These are phyloP conservation scores for Mayamaea pseudoterrestris DNA, from an alignment of 108 stramenopile genomes.

Conservation along the genomic window DNA sequence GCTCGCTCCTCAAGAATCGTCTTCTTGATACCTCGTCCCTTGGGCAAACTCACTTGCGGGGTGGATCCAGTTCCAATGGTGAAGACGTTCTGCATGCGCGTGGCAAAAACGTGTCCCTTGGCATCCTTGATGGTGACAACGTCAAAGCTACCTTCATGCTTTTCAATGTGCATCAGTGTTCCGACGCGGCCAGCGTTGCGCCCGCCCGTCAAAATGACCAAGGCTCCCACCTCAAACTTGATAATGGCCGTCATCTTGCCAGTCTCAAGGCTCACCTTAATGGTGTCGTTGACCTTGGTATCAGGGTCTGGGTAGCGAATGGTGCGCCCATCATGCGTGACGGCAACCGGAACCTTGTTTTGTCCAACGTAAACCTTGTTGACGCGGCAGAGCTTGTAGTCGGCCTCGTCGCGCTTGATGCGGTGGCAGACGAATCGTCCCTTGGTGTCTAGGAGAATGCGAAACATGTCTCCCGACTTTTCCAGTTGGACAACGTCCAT, in stretches of 20 bases:
- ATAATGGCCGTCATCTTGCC: constrained; percentile 90
- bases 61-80: constrained; percentile 87
- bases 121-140: constrained; percentile 97
- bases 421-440: constrained; percentile 96
- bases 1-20: constrained; percentile 93
- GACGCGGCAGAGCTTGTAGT: constrained; percentile 98
- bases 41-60: constrained; percentile 90
- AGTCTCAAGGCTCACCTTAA: constrained; percentile 94
- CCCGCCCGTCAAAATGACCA: constrained; percentile 93
- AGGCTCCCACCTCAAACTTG: constrained; percentile 95
- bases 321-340: constrained; percentile 99
- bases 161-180: constrained; percentile 89
- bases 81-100: constrained; percentile 91
- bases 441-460: constrained; percentile 97
- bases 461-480: constrained; percentile 93
- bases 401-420: constrained; percentile 83
- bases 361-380: constrained; percentile 78
- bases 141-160: constrained; percentile 96
- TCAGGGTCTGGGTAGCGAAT: constrained; percentile 98
- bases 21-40: constrained; percentile 99
- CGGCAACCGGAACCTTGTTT: constrained; percentile 95
- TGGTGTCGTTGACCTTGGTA: constrained; percentile 95
- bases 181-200: constrained; percentile 98
- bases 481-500: constrained; percentile 96
- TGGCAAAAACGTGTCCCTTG: constrained; percentile 94